Evolutionary conservation across 495 filamentous ascomycete genomes (phyloP), one percentile per base, ranked within the genome.

Genomic region (Cryomyces antarcticus): DNA sequence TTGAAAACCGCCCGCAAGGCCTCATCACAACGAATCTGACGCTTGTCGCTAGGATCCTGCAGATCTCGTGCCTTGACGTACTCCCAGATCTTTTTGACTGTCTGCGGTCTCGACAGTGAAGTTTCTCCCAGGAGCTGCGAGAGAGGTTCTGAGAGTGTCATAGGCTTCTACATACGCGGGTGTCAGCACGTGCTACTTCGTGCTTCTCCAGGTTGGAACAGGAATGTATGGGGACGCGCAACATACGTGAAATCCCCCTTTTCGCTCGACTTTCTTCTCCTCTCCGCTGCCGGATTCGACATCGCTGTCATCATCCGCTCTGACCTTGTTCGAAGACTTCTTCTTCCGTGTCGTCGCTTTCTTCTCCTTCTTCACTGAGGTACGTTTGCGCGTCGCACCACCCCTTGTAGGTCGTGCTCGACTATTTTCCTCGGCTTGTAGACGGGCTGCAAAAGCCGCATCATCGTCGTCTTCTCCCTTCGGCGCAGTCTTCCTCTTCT

Each of bases 11-110:
- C 75, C 31, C 81, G 73, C 77, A 97, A 75, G 39, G 72, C 70
- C 33, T 93, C 84, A 61, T 97, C 92, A 57, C 89, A 97, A 41
- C 72, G 63, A 42, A 97, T 96, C 52, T 93, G 83, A 9, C 89
- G 81, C 54, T 82, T 79, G 60, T 97, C 92, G 43, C 53, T 77
- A 4, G 85, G 87, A 53, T 94, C 87, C 57, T 97, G 89, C 11
- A 97, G 73, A 34, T 82, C 71, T 42, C 82, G 72, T 46, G 70
- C 78, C 48, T 83, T 92, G 52, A 97, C 86, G 52, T 97, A 84
- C 35, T 77, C 75, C 89, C 89, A 97, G 38, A 97, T 76, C 51
- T 77, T 78, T 65, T 95, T 96, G 38, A 97, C 89, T 3, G 85
- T 86, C 57, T 95, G 82, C 0, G 89, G 92, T 7, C 89, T 80